Percentiles rank a stretch among this genome's conserved stretches.
These are phyloP conservation scores for Calophaca sinica DNA, from an alignment of 306 rosid species.

Conservation along the genomic window DNA sequence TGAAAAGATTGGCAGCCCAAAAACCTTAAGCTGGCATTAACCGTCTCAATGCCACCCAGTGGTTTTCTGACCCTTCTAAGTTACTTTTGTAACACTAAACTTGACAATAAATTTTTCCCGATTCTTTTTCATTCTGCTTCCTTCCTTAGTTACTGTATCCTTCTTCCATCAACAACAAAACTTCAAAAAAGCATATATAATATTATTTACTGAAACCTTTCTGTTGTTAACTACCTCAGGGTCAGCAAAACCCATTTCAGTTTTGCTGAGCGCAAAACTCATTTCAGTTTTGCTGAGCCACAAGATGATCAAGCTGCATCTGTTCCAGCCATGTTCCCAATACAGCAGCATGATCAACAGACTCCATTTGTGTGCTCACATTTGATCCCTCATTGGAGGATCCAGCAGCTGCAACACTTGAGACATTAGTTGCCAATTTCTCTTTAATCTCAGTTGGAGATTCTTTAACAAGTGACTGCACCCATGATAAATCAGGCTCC, in stretches of 20 bases:
- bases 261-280: slow-evolving; percentile 53
- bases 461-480: slow-evolving; percentile 93
- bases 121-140: slow-evolving; percentile 43
- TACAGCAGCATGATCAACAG: slow-evolving; percentile 54
- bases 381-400: slow-evolving; percentile 58
- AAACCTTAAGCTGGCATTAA: slow-evolving; percentile 51
- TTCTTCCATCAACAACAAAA: slow-evolving; percentile 48
- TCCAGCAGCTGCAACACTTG: slow-evolving; percentile 52
- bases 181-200: slow-evolving; percentile 44
- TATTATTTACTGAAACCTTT: slow-evolving; percentile 48
- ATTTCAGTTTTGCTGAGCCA: slow-evolving; percentile 56
- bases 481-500: slow-evolving; percentile 97
- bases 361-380: slow-evolving; percentile 55
- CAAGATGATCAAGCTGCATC: slow-evolving; percentile 53
- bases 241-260: slow-evolving; percentile 47
- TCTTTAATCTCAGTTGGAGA: slow-evolving; percentile 85
- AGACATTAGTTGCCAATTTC: slow-evolving; percentile 49
- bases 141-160: slow-evolving; percentile 48
- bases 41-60: slow-evolving; percentile 43
- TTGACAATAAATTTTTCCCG: slow-evolving; percentile 36
- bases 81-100: slow-evolving; percentile 49
- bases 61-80: slow-evolving; percentile 48
- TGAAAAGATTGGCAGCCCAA: slow-evolving; percentile 57
- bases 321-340: slow-evolving; percentile 54
- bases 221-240: slow-evolving; percentile 45